phyloP scores from a whole-genome alignment of 345 rosid species.

The Citrus cavaleriei region DNA sequence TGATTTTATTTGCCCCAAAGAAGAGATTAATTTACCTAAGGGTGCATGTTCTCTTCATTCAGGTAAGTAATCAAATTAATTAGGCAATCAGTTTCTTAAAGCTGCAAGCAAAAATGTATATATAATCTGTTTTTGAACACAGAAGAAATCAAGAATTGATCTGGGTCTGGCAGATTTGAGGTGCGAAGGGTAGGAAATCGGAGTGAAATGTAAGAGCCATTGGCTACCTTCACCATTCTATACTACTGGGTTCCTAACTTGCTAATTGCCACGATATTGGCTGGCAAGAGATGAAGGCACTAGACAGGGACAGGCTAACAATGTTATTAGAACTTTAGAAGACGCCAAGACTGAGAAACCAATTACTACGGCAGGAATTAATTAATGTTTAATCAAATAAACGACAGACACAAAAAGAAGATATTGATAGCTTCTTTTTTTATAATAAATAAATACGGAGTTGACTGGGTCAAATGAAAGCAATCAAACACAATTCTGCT shows the following conservation, averaged over 20 bases:
- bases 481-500: neutral
- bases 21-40: neutral
- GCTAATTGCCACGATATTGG: too few relatives aligned
- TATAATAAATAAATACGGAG: neutral
- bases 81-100: neutral
- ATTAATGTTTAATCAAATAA: too few relatives aligned
- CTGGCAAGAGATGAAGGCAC: too few relatives aligned
- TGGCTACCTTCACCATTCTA: too few relatives aligned
- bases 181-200: neutral
- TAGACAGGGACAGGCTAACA: too few relatives aligned
- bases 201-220: neutral
- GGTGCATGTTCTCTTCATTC: neutral
- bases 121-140: constrained; percentile 4
- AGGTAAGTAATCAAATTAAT: neutral
- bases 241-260: too few relatives aligned
- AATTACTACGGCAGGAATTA: too few relatives aligned
- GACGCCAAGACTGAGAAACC: too few relatives aligned
- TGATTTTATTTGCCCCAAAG: neutral
- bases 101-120: neutral
- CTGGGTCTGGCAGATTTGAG: neutral
- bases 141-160: neutral
- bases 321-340: too few relatives aligned
- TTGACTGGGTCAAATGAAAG: constrained; percentile 24
- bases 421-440: too few relatives aligned
- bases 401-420: too few relatives aligned